phyloP scores from a whole-genome alignment of 176 grass and related monocot species.

The Pontederia crassipes region DNA sequence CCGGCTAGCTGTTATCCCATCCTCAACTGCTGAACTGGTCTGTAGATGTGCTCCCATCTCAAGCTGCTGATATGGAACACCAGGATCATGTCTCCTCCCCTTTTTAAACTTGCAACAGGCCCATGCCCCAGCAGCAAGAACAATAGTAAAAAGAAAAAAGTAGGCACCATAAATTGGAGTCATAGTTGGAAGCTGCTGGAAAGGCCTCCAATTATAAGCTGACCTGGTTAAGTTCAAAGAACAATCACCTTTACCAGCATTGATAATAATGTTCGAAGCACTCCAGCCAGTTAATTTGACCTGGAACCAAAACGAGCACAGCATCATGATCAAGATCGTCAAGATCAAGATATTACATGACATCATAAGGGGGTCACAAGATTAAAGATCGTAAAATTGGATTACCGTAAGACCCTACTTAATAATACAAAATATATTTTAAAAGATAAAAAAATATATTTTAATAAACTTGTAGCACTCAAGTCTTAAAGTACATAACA shows the following conservation, averaged over 20 bases:
- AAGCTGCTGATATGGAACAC: slow-evolving; percentile 62
- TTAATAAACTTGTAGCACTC: too few relatives aligned
- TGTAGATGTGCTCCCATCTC: slow-evolving; percentile 59
- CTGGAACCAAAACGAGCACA: too few relatives aligned
- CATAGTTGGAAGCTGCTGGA: slow-evolving; percentile 38
- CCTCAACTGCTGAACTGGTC: slow-evolving; percentile 24
- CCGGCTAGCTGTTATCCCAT: slow-evolving; percentile 35
- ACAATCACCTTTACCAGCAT: slow-evolving; percentile 25
- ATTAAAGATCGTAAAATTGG: too few relatives aligned
- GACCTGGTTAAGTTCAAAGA: slow-evolving; percentile 15
- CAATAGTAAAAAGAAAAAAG: slow-evolving; percentile 41
- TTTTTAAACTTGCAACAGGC: slow-evolving; percentile 69
- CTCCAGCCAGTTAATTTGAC: too few relatives aligned
- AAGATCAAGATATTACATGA: too few relatives aligned
- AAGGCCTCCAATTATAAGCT: slow-evolving; percentile 38
- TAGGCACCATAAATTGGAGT: slow-evolving; percentile 78
- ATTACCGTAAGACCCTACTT: too few relatives aligned
- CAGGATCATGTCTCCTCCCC: slow-evolving; percentile 9
- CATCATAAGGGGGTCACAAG: too few relatives aligned
- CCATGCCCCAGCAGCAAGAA: slow-evolving; percentile 39
- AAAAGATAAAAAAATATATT: too few relatives aligned
- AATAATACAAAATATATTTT: too few relatives aligned
- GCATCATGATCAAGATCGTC: too few relatives aligned
- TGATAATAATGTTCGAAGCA: too few relatives aligned
- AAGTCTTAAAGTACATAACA: too few relatives aligned